A percentile compares a stretch with the other conserved stretches of the same genome.
phyloP scores from a whole-genome alignment of 345 rosid species.

The Pseudoturritis turrita region DNA sequence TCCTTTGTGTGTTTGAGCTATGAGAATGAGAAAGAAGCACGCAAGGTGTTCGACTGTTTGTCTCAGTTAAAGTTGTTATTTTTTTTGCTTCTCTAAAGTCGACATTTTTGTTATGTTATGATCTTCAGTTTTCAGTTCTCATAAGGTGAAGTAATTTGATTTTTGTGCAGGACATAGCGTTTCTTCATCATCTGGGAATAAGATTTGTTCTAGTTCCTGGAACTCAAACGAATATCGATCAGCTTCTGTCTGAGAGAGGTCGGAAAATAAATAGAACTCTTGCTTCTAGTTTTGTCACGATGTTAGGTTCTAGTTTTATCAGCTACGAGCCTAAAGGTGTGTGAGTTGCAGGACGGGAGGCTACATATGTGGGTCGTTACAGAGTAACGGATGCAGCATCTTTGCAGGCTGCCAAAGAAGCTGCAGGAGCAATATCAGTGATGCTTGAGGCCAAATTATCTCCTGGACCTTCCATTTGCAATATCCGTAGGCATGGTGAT shows the following conservation, averaged over 20 bases:
- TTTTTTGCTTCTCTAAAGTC: not conserved
- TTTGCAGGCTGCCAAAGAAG: slow-evolving; percentile 87
- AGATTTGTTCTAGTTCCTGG: slow-evolving; percentile 88
- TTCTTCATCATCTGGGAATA: slow-evolving; percentile 91
- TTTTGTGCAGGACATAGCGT: slow-evolving; percentile 82
- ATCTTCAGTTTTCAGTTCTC: not conserved
- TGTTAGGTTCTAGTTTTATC: not conserved
- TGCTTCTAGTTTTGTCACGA: not conserved
- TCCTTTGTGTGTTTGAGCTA: not conserved
- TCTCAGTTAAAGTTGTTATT: not conserved
- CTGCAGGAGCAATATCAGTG: slow-evolving; percentile 83
- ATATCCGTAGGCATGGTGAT: slow-evolving; percentile 90
- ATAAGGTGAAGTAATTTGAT: not conserved
- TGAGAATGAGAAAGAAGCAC: not conserved
- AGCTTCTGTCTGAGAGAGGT: slow-evolving; percentile 85
- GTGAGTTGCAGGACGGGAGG: slow-evolving; percentile 52
- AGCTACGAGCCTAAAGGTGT: not conserved
- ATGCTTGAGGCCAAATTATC: slow-evolving; percentile 95
- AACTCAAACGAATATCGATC: slow-evolving; percentile 76
- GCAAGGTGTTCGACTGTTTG: slow-evolving; percentile 4
- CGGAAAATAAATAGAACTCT: not conserved
- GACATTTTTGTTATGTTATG: not conserved
- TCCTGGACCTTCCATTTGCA: slow-evolving; percentile 87
- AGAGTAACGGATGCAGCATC: slow-evolving; percentile 85
- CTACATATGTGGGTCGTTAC: slow-evolving; percentile 68